A percentile compares a stretch with the other conserved stretches of the same genome.
phyloP scores from a whole-genome alignment of 352 stramenopile genomes.

The Phytophthora capsici region DNA sequence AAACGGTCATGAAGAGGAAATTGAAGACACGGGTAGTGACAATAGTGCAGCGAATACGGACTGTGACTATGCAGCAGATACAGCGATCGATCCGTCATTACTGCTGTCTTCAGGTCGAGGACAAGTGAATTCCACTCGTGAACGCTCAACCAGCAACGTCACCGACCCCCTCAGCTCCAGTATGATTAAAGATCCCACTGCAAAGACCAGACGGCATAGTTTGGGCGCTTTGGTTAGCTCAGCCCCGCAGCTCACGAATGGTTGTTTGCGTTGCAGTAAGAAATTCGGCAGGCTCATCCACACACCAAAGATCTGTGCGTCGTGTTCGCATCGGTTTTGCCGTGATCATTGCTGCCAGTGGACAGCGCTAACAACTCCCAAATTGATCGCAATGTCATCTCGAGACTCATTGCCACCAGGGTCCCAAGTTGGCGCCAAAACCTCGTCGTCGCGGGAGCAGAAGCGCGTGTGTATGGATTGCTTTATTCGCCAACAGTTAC shows the following conservation, averaged over 20 bases:
- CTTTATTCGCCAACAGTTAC: slow-evolving; percentile 56
- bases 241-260: slow-evolving; percentile 13
- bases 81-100: slow-evolving; percentile 16
- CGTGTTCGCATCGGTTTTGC: slow-evolving; percentile 58
- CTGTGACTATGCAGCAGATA: slow-evolving; percentile 25
- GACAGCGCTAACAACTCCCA: slow-evolving; percentile 25
- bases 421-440: slow-evolving; percentile 11
- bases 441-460: not conserved
- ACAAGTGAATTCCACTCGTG: slow-evolving; percentile 4
- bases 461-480: slow-evolving; percentile 60
- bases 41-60: slow-evolving; percentile 23
- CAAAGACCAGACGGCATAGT: slow-evolving; percentile 22
- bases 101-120: slow-evolving; percentile 8
- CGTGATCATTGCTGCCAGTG: slow-evolving; percentile 49
- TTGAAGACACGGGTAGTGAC: slow-evolving; percentile 34
- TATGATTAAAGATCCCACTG: slow-evolving; percentile 10
- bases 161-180: slow-evolving; percentile 28
- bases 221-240: slow-evolving; percentile 21
- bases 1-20: slow-evolving; percentile 28
- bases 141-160: slow-evolving; percentile 26
- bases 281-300: slow-evolving; percentile 53
- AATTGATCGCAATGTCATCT: slow-evolving; percentile 16
- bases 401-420: not conserved
- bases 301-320: slow-evolving; percentile 54
- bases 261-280: slow-evolving; percentile 52